Base-by-base conservation (phyloP, 192 early-diverging fungal species). In the Podila minutissima region DNA sequence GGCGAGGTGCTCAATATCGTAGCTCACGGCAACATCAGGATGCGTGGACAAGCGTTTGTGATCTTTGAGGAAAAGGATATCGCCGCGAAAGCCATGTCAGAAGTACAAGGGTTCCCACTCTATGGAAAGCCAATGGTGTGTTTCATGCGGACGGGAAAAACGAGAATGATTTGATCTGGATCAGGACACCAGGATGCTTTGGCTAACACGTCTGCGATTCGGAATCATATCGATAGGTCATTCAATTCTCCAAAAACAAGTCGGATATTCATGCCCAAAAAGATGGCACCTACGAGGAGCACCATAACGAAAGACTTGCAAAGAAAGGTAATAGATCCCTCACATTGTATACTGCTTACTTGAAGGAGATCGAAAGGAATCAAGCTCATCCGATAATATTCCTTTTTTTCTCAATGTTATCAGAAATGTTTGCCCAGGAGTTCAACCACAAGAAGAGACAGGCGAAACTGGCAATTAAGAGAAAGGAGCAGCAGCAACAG, bases 41-140 rank as follows among this genome's bases (percentile, higher is more conserved):
- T 95, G 89, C 90, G 95, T 66, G 98, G 98, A 20, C 98, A 99
- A 75, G 98, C 97, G 1, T 99, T 97, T 85, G 87, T 99, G 2
- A 91, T 91, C 0, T 98, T 94, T 79, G 88, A 91, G 67, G 81
- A 91, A 28, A 69, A 83, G 33, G 95, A 95, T 58, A 70, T 85
- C 41, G 96, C 97, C 2, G 74, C 82, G 29, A 92, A 89, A 57
- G 96, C 98, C 3, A 78, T 96, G 62, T 85, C 89, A 71, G 95
- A 95, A 75, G 87, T 96, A 7, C 93, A 99, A 66, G 92, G 93
- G 3, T 94, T 95, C 72, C 85, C 91, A 32, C 84, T 99, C 41
- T 95, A 93, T 67, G 91, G 85, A 33, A 93, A 96, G 65, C 95
- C 95, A 11, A 92, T 98, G 89, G 93, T 95, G 77, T 49, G 41